Percentiles rank a stretch among this genome's conserved stretches.
phyloP scores from a whole-genome alignment of 208 protist genomes.

The Wallacemonas sp. region DNA sequence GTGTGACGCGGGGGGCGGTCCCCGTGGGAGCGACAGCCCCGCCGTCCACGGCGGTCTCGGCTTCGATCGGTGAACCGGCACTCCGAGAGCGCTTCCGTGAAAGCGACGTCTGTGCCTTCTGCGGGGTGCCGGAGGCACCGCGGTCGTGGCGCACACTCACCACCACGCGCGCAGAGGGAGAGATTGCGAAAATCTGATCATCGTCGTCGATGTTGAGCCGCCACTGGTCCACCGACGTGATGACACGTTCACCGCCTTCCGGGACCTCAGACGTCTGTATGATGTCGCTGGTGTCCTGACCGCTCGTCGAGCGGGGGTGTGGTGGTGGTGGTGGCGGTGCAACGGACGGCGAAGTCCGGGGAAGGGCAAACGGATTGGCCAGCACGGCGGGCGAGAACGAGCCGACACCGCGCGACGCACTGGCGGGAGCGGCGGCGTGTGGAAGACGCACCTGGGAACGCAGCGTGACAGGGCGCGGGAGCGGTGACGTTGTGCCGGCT shows the following conservation, averaged over 20 bases:
- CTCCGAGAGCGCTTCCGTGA: neutral
- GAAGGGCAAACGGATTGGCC: neutral
- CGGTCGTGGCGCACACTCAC: slow-evolving; percentile 1
- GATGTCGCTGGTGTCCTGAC: slow-evolving; percentile 8
- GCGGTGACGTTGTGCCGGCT: slow-evolving; percentile 40
- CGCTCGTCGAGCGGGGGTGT: neutral
- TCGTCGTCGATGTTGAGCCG: neutral
- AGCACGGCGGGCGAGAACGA: too few species aligned
- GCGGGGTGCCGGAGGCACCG: neutral
- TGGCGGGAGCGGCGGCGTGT: neutral
- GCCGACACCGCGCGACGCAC: too few species aligned
- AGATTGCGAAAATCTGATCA: slow-evolving; percentile 12
- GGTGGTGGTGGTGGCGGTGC: neutral
- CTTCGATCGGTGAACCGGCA: too few species aligned
- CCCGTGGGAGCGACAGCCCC: too few species aligned
- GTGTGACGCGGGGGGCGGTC: too few species aligned
- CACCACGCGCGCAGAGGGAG: neutral
- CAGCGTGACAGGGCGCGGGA: slow-evolving; percentile 68
- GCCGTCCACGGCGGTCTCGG: neutral
- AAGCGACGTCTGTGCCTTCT: neutral
- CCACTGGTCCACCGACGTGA: neutral
- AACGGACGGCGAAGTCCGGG: neutral
- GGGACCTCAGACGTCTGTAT: neutral
- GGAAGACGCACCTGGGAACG: slow-evolving; percentile 40
- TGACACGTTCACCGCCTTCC: neutral